phyloP scores from a whole-genome alignment of 441 rosid species.

The Erodium moschatum region DNA sequence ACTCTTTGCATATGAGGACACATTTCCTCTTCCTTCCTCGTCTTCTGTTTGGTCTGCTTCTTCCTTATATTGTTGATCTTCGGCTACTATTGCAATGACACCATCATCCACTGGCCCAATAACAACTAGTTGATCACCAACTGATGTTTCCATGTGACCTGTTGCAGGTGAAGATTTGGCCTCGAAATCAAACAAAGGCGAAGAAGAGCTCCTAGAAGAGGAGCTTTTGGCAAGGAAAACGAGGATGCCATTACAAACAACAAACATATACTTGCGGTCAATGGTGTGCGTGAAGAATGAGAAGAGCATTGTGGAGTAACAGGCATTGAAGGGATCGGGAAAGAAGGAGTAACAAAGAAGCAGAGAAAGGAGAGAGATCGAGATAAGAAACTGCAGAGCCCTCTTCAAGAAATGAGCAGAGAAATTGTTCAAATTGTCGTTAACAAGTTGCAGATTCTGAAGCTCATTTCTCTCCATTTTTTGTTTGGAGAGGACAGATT shows the following conservation, averaged over 20 bases:
- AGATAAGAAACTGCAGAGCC: constrained; percentile 23
- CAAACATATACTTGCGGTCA: constrained; percentile 46
- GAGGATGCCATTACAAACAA: constrained; percentile 48
- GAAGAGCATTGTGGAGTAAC: constrained; percentile 31
- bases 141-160: constrained; percentile 6
- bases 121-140: constrained; percentile 4
- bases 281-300: constrained; percentile 29
- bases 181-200: neutral
- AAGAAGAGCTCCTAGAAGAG: neutral
- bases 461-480: constrained; percentile 22
- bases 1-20: constrained; percentile 3
- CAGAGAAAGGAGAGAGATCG: constrained; percentile 27
- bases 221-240: constrained; percentile 33
- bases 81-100: constrained; percentile 8
- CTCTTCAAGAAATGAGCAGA: constrained; percentile 18
- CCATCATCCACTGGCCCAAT: neutral
- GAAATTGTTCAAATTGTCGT: neutral
- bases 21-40: neutral
- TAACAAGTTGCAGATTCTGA: constrained; percentile 7
- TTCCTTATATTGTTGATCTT: constrained; percentile 13
- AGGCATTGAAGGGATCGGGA: constrained; percentile 27
- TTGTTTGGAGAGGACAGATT: neutral
- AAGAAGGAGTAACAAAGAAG: constrained; percentile 30
- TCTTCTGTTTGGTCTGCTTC: neutral
- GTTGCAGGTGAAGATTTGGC: constrained; percentile 11